These are phyloP conservation scores for Cladophialophora bantiana DNA, from an alignment of 2,329 filamentous ascomycete species.

Conservation along the genomic window DNA sequence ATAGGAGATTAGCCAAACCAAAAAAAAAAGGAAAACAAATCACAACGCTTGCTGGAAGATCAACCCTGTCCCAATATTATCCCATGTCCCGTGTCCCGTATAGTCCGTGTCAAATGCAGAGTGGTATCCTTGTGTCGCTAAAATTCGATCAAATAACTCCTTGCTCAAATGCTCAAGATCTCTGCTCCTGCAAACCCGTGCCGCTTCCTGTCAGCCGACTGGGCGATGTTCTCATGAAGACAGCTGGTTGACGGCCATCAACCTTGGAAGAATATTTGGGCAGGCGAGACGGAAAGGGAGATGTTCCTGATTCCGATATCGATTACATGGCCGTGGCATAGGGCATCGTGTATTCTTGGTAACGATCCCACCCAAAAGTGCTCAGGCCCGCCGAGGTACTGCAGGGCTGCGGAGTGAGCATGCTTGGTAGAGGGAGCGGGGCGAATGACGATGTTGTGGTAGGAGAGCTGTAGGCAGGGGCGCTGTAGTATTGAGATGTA, in stretches of 20 bases:
- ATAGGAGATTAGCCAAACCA: conserved; percentile 36
- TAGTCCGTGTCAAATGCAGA: conserved; percentile 47
- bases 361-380: conserved; percentile 85
- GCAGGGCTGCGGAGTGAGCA: conserved; percentile 81
- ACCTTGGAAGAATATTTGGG: conserved; percentile 46
- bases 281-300: conserved; percentile 57
- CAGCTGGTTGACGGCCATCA: conserved; percentile 18
- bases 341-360: conserved; percentile 77
- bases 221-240: not conserved
- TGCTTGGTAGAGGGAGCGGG: conserved; percentile 81
- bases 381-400: conserved; percentile 78
- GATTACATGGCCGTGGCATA: conserved; percentile 83
- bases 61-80: conserved; percentile 50
- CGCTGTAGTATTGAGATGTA: conserved; percentile 73
- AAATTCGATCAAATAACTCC: conserved; percentile 49
- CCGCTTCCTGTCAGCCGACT: conserved; percentile 13
- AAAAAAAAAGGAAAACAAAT: conserved; percentile 39
- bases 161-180: conserved; percentile 44
- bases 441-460: conserved; percentile 60
- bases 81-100: conserved; percentile 30
- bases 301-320: conserved; percentile 63
- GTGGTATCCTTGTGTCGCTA: conserved; percentile 54
- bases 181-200: conserved; percentile 46
- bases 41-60: conserved; percentile 59
- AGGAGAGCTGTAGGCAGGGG: conserved; percentile 72